A percentile compares a stretch with the other conserved stretches of the same genome.
Evolutionary conservation across 2,329 filamentous ascomycete genomes (phyloP).

Genomic region (Diplodia intermedia): DNA sequence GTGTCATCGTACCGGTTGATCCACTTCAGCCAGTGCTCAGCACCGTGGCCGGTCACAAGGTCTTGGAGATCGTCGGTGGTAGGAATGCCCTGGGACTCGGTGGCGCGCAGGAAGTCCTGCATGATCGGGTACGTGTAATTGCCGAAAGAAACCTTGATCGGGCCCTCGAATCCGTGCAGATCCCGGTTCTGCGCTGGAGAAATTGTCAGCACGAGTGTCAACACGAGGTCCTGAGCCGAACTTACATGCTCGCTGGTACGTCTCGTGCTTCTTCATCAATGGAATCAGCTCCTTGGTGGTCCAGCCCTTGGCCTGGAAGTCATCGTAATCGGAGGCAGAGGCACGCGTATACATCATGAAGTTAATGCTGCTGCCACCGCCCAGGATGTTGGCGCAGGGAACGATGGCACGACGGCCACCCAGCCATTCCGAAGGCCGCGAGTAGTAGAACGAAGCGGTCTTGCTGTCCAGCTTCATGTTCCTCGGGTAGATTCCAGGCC

Average conservation of each 20-base stretch:
- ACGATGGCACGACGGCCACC: constrained; percentile 74
- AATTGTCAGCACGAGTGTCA: constrained; percentile 37
- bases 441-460: constrained; percentile 83
- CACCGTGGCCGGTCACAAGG: constrained; percentile 69
- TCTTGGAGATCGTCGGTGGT: constrained; percentile 80
- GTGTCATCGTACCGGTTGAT: constrained; percentile 66
- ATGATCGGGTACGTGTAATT: constrained; percentile 84
- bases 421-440: constrained; percentile 74
- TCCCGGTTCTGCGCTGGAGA: constrained; percentile 61
- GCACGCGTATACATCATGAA: constrained; percentile 82
- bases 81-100: constrained; percentile 76
- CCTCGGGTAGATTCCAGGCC: constrained; percentile 76
- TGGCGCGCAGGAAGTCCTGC: constrained; percentile 77
- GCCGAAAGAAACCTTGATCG: constrained; percentile 80
- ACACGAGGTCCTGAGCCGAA: not conserved
- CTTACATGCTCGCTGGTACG: constrained; percentile 70
- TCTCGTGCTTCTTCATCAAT: constrained; percentile 82
- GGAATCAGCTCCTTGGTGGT: constrained; percentile 76
- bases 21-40: constrained; percentile 86
- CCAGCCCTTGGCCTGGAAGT: constrained; percentile 83
- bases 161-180: constrained; percentile 77
- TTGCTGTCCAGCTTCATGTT: constrained; percentile 84
- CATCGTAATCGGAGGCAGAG: constrained; percentile 76
- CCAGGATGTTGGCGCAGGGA: constrained; percentile 75
- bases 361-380: constrained; percentile 77